A percentile compares a stretch with the other conserved stretches of the same genome.
These are phyloP conservation scores for Termitomyces sp. DNA, from an alignment of 768 basidiomycete species.

Conservation along the genomic window DNA sequence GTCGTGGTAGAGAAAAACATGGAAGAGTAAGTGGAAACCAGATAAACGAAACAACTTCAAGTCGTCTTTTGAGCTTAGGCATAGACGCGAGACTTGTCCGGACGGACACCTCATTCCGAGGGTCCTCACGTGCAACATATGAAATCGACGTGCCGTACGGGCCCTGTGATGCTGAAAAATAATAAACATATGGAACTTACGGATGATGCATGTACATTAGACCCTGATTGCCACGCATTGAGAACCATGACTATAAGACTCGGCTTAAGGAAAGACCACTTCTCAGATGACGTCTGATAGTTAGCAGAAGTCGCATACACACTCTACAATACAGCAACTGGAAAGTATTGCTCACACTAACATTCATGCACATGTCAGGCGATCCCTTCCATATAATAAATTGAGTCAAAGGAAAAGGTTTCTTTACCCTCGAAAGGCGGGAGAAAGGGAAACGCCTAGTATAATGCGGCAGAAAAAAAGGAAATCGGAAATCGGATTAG, in stretches of 20 bases:
- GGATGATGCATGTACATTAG: not conserved
- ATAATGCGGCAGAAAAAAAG: not conserved
- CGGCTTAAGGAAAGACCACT: not conserved
- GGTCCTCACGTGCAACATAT: not conserved
- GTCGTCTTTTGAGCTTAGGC: not conserved
- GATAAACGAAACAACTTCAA: not conserved
- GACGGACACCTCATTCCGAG: not conserved
- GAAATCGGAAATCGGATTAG: conserved; percentile 1
- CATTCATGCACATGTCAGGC: not conserved
- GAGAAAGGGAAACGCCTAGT: no score
- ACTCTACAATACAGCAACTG: not conserved
- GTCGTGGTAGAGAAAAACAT: not conserved
- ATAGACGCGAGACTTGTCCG: not conserved
- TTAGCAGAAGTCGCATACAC: not conserved
- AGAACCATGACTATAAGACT: not conserved
- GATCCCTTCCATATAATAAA: no score
- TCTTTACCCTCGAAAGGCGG: no score
- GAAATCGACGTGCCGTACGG: not conserved
- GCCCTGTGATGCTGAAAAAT: not conserved
- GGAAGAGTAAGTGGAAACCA: not conserved
- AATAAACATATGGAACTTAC: not conserved
- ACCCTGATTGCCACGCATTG: not conserved
- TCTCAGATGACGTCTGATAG: not conserved
- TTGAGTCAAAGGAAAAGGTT: no score
- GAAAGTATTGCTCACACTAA: not conserved